A percentile compares a stretch with the other conserved stretches of the same genome.
These are phyloP conservation scores for Capsicum pubescens DNA, from an alignment of 257 asterid species.

Conservation along the genomic window DNA sequence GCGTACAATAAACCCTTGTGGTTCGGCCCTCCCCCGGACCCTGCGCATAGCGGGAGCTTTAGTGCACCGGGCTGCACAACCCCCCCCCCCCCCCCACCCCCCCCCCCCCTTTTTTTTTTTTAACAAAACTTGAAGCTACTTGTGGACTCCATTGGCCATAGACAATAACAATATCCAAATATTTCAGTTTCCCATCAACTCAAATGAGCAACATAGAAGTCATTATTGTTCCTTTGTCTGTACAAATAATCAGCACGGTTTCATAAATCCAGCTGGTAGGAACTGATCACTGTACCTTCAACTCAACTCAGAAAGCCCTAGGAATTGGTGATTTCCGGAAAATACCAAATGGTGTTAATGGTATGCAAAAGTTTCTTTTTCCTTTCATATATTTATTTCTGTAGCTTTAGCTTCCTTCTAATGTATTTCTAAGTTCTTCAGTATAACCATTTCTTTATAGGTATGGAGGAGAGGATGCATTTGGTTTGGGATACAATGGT, in stretches of 20 bases:
- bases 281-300: slow-evolving; percentile 96
- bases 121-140: slow-evolving; percentile 14
- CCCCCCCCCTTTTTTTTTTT: no score
- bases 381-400: background rate
- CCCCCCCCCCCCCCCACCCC: no score
- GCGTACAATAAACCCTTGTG: no score
- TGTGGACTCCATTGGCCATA: background rate
- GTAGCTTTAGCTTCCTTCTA: background rate
- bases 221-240: background rate
- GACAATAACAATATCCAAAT: background rate
- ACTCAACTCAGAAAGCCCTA: slow-evolving; percentile 80
- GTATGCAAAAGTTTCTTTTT: slow-evolving; percentile 39
- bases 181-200: slow-evolving; percentile 19
- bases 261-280: slow-evolving; percentile 81
- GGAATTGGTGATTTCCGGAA: slow-evolving; percentile 90
- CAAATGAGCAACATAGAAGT: background rate
- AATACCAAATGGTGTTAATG: slow-evolving; percentile 98
- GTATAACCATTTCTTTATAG: slow-evolving; percentile 40
- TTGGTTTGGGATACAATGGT: slow-evolving; percentile 97
- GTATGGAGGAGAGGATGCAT: slow-evolving; percentile 98
- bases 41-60: no score
- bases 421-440: slow-evolving; percentile 7
- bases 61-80: no score
- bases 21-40: no score
- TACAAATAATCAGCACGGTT: slow-evolving; percentile 29